Conservation (phyloP, 139 green algal genomes). For the Axilococcus clingmanii region DNA sequence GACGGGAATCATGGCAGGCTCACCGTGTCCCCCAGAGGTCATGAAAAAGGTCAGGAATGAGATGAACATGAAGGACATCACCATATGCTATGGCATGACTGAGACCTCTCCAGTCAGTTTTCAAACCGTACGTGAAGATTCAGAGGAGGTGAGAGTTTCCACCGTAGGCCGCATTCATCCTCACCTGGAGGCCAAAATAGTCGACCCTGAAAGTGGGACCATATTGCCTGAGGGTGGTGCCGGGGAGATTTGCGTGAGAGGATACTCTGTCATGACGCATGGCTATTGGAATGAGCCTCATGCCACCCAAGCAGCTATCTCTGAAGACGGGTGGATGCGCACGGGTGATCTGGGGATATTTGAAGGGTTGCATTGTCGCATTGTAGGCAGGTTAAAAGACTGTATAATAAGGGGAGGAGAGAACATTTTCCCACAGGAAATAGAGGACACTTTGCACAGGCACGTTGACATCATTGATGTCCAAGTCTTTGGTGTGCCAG, state of each 20-base stretch:
- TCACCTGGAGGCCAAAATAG: slow-evolving; percentile 11
- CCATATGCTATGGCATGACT: slow-evolving; percentile 23
- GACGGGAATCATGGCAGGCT: slow-evolving; percentile 28
- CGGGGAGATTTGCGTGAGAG: slow-evolving; percentile 7
- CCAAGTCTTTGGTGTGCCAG: slow-evolving; percentile 29
- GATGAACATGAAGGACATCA: slow-evolving; percentile 10
- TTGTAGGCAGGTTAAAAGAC: slow-evolving; percentile 29
- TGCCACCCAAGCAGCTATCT: slow-evolving; percentile 1
- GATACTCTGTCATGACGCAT: slow-evolving; percentile 16
- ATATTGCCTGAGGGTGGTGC: not conserved
- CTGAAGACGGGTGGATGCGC: slow-evolving; percentile 18
- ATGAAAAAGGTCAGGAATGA: slow-evolving; percentile 9
- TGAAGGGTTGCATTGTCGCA: slow-evolving; percentile 19
- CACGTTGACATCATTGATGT: slow-evolving; percentile 18
- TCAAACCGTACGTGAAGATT: slow-evolving; percentile 12
- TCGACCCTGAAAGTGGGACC: not conserved
- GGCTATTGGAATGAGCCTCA: slow-evolving; percentile 12
- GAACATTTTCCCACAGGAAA: slow-evolving; percentile 7
- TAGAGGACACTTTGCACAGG: slow-evolving; percentile 23
- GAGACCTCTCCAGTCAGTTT: slow-evolving; percentile 25
- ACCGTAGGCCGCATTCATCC: slow-evolving; percentile 21
- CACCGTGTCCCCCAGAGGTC: slow-evolving; percentile 15
- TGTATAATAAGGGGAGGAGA: slow-evolving; percentile 16
- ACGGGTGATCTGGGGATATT: slow-evolving; percentile 23
- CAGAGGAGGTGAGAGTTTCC: slow-evolving; percentile 11